These are phyloP conservation scores for Aspergillus incahuasiensis DNA, from an alignment of 495 filamentous ascomycete species.

Conservation along the genomic window DNA sequence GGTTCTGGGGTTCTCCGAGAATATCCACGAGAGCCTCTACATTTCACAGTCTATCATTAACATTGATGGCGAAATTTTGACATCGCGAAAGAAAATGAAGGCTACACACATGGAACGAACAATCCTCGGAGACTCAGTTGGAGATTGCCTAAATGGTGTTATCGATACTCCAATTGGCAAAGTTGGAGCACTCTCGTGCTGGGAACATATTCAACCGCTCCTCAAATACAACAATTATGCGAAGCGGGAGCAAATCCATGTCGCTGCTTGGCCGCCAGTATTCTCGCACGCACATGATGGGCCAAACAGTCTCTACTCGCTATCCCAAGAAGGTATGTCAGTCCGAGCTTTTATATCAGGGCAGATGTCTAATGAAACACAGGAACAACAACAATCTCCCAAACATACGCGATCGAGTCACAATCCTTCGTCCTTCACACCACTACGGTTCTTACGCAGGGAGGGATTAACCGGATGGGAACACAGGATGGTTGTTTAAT, in stretches of 20 bases:
- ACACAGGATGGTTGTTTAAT: conserved; percentile 32
- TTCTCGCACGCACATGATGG: conserved; percentile 18
- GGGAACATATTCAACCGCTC: conserved; percentile 58
- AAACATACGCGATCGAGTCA: conserved; percentile 51
- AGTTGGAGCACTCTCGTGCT: conserved; percentile 49
- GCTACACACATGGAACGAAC: conserved; percentile 60
- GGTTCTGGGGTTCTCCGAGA: conserved; percentile 51
- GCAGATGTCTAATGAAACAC: neutral
- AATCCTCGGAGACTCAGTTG: conserved; percentile 52
- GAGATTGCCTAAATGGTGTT: conserved; percentile 39
- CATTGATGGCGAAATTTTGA: conserved; percentile 38
- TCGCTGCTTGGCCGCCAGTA: conserved; percentile 52
- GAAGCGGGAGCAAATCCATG: conserved; percentile 51
- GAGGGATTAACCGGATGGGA: conserved; percentile 38
- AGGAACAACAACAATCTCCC: conserved; percentile 26
- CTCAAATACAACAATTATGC: conserved; percentile 53
- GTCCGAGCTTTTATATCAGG: neutral
- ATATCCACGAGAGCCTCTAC: conserved; percentile 44
- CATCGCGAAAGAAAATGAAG: conserved; percentile 53
- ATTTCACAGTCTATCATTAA: conserved; percentile 54
- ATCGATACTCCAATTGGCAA: conserved; percentile 37
- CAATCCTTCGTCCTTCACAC: conserved; percentile 47
- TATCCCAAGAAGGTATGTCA: conserved; percentile 32
- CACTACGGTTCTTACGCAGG: conserved; percentile 37
- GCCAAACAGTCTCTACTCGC: conserved; percentile 26